Evolutionary conservation across 1,284 basidiomycete genomes (phyloP), one percentile per base, ranked within the genome.

Genomic region (Malassezia slooffiae): DNA sequence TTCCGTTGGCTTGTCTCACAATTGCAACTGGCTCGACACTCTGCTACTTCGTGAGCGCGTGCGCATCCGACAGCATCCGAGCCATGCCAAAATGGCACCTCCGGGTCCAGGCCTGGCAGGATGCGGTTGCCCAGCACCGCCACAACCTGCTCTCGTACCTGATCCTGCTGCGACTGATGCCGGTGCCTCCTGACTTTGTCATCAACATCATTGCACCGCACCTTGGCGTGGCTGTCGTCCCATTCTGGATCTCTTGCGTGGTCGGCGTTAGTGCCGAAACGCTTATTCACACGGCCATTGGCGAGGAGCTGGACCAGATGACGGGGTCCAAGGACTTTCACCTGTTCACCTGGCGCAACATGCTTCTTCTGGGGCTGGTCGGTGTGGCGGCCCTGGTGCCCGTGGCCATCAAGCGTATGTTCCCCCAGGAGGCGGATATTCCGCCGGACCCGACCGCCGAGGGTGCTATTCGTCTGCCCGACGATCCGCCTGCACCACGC

Each of bases 201-300:
- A 81, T 95, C 58, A 96, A 96, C 71, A 77, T 95, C 43, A 74
- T 95, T 12, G 83, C 86, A 41, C 91, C 91, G 0, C 91, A 97
- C 64, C 78, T 97, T 12, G 87, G 88, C 16, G 91, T 97, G 54
- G 76, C 79, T 3, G 71, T 90, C 38, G 70, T 80, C 15, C 77
- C 83, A 0, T 97, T 97, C 71, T 97, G 89, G 89, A 72, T 79
- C 38, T 83, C 81, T 57, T 89, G 87, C 1, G 88, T 84, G 70
- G 74, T 93, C 24, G 91, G 90, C 22, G 87, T 95, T 57, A 78
- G 89, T 41, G 89, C 89, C 34, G 83, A 90, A 28, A 81, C 80
- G 0, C 83, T 91, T 52, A 96, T 97, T 61, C 91, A 97, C 69
- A 88, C 85, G 0, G 89, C 87, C 11, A 91, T 97, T 54, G 91